Conservation (phyloP, 768 basidiomycete species). For the Hypsizygus marmoreus region DNA sequence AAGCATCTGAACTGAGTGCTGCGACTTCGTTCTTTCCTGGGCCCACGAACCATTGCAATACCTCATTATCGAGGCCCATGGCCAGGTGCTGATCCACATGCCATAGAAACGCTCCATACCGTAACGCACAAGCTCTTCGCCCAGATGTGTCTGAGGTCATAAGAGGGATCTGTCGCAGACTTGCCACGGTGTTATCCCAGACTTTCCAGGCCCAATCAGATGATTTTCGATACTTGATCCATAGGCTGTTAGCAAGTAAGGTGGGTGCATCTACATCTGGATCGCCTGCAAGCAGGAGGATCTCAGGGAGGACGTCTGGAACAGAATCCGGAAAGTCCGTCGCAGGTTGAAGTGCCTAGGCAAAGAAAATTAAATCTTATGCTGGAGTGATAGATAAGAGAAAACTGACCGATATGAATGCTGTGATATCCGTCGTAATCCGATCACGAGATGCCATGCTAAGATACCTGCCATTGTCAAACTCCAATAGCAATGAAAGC, state of each 20-base stretch:
- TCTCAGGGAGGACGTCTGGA: conserved; percentile 60
- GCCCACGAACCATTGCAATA: conserved; percentile 72
- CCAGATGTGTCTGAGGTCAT: conserved; percentile 50
- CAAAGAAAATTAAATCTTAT: not conserved
- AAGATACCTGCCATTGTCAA: conserved; percentile 64
- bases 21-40: conserved; percentile 65
- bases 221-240: conserved; percentile 80
- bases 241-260: conserved; percentile 72
- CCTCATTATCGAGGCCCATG: conserved; percentile 66
- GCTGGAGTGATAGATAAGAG: not conserved
- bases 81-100: conserved; percentile 80
- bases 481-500: conserved; percentile 61
- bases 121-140: conserved; percentile 55
- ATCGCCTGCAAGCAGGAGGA: conserved; percentile 64
- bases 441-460: conserved; percentile 57
- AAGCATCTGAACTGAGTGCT: conserved; percentile 59
- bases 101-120: conserved; percentile 71
- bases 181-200: conserved; percentile 81
- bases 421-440: conserved; percentile 57
- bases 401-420: conserved; percentile 59
- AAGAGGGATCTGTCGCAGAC: conserved; percentile 65
- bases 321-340: conserved; percentile 41
- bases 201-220: conserved; percentile 79
- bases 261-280: conserved; percentile 61
- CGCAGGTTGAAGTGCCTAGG: conserved; percentile 50